Percentiles rank a stretch among this genome's conserved stretches.
phyloP scores from a whole-genome alignment of 768 basidiomycete genomes.

The Lactarius quietus region DNA sequence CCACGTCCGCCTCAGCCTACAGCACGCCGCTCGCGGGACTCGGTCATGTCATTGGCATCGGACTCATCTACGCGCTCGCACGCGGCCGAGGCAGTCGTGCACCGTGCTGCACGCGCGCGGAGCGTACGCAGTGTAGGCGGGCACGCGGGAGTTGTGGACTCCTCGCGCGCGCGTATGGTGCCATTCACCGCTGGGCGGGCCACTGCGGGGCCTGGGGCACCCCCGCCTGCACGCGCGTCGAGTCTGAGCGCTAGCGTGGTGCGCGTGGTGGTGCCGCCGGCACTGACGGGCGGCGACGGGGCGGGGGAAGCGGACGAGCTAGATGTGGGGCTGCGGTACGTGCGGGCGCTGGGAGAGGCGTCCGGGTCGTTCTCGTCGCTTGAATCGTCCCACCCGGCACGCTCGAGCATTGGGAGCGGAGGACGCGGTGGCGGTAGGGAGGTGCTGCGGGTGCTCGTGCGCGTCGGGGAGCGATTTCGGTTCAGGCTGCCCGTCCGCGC shows the following conservation, averaged over 20 bases:
- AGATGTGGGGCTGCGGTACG: slow-evolving; percentile 64
- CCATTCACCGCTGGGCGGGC: slow-evolving; percentile 70
- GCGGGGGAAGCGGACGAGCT: slow-evolving; percentile 57
- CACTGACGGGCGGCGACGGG: slow-evolving; percentile 8
- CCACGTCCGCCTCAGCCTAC: slow-evolving; percentile 38
- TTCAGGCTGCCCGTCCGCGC: slow-evolving; percentile 24
- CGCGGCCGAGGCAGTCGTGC: slow-evolving; percentile 45
- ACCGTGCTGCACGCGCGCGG: slow-evolving; percentile 48
- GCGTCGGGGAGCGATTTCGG: slow-evolving; percentile 27
- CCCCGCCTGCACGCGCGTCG: slow-evolving; percentile 38
- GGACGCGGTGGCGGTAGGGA: slow-evolving; percentile 8
- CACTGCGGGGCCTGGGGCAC: slow-evolving; percentile 9
- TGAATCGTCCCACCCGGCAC: slow-evolving; percentile 52
- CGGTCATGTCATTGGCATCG: slow-evolving; percentile 32
- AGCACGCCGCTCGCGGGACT: slow-evolving; percentile 27
- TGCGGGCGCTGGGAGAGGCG: slow-evolving; percentile 60
- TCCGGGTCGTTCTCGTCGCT: slow-evolving; percentile 58
- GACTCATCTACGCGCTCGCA: slow-evolving; percentile 35
- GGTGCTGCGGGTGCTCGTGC: slow-evolving; percentile 24
- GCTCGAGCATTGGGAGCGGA: slow-evolving; percentile 22
- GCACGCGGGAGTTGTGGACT: slow-evolving; percentile 25
- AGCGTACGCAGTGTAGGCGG: slow-evolving; percentile 46
- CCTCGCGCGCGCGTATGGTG: slow-evolving; percentile 56
- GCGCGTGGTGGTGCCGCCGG: slow-evolving; percentile 27
- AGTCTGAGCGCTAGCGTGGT: slow-evolving; percentile 67